phyloP scores from a whole-genome alignment of 2,329 filamentous ascomycete genomes.

The Thielaviopsis ethacetica region DNA sequence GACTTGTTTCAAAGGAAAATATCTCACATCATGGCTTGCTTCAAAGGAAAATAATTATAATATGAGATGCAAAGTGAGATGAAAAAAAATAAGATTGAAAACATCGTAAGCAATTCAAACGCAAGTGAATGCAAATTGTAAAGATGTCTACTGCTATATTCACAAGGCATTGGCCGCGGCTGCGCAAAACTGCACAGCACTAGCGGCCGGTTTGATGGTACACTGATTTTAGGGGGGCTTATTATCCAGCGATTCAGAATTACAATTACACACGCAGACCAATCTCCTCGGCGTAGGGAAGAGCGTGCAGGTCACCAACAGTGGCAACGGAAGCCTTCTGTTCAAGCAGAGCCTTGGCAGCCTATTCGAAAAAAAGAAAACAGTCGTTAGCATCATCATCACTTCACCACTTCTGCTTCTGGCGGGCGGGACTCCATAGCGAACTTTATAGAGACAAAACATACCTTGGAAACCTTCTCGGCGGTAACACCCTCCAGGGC shows the following conservation, averaged over 20 bases:
- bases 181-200: constrained; percentile 1
- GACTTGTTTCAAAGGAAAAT: no score
- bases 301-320: constrained; percentile 78
- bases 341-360: constrained; percentile 73
- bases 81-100: background rate
- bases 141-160: constrained; percentile 29
- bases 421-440: background rate
- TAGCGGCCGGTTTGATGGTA: constrained; percentile 13
- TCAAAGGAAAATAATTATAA: no score
- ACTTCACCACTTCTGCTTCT: no score
- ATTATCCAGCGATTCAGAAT: constrained; percentile 12
- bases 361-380: constrained; percentile 34
- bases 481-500: constrained; percentile 65
- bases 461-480: constrained; percentile 42
- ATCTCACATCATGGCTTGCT: no score
- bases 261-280: constrained; percentile 74
- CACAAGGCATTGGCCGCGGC: constrained; percentile 23
- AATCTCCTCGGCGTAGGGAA: constrained; percentile 88
- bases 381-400: constrained; percentile 17
- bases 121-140: constrained; percentile 6
- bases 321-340: constrained; percentile 78
- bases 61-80: background rate
- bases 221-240: constrained; percentile 12
- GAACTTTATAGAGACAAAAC: background rate
- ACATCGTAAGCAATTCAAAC: background rate